Conservation (phyloP, 306 rosid genomes). For the Vicia villosa region DNA sequence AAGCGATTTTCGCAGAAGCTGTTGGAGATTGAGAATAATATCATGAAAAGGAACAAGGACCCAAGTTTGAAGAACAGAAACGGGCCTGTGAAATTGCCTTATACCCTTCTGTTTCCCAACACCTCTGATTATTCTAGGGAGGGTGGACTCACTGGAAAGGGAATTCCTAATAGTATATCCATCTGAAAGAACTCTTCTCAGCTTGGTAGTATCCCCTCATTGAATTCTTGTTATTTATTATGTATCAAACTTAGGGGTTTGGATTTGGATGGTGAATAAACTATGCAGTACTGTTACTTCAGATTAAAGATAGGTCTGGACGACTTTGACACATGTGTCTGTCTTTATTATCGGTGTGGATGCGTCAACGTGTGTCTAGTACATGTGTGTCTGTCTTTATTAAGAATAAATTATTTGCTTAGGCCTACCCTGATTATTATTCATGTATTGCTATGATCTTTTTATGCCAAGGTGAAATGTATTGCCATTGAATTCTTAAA, state of each 20-base stretch:
- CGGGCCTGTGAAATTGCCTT: conserved; percentile 76
- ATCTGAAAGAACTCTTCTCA: conserved; percentile 45
- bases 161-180: conserved; percentile 90
- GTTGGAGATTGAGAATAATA: conserved; percentile 60
- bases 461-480: conserved; percentile 12
- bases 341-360: background rate
- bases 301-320: background rate
- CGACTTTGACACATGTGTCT: background rate
- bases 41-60: conserved; percentile 57
- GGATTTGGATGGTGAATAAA: background rate
- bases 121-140: conserved; percentile 65
- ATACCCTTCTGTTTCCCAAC: conserved; percentile 77
- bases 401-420: background rate
- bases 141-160: conserved; percentile 90
- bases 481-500: too few relatives aligned
- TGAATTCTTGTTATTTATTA: conserved; percentile 4
- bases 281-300: background rate
- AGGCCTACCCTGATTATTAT: background rate
- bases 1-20: conserved; percentile 58
- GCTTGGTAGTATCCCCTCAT: background rate
- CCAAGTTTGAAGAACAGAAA: conserved; percentile 66
- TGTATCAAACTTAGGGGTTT: background rate
- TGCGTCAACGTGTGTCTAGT: background rate
- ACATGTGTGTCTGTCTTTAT: background rate
- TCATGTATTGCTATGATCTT: background rate